Conservation (phyloP, 2,329 filamentous ascomycete genomes). For the Clonostachys byssicola region DNA sequence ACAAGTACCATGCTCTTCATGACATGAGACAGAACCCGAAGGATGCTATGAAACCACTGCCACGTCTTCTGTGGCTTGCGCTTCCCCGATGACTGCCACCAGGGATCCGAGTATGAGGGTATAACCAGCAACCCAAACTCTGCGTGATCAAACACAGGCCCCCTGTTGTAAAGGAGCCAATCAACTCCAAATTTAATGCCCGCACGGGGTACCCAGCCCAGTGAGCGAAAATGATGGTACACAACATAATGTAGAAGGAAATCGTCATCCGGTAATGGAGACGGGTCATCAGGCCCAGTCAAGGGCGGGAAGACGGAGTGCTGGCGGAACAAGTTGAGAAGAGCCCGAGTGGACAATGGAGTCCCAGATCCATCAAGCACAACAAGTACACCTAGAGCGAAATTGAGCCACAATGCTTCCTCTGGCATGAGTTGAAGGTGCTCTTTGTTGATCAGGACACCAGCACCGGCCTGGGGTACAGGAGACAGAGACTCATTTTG, state of each 20-base stretch:
- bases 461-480: not conserved
- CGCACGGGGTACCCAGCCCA: slow-evolving; percentile 90
- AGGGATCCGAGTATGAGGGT: slow-evolving; percentile 72
- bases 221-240: slow-evolving; percentile 93
- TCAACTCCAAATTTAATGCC: slow-evolving; percentile 95
- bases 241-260: slow-evolving; percentile 86
- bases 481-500: not conserved
- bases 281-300: slow-evolving; percentile 19
- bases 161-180: slow-evolving; percentile 89
- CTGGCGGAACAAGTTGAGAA: slow-evolving; percentile 64
- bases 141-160: slow-evolving; percentile 90
- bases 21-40: slow-evolving; percentile 85
- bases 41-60: slow-evolving; percentile 85
- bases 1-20: slow-evolving; percentile 84
- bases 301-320: slow-evolving; percentile 66
- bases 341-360: slow-evolving; percentile 45
- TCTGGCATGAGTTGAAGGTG: slow-evolving; percentile 89
- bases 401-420: slow-evolving; percentile 87
- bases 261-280: slow-evolving; percentile 68
- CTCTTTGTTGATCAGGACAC: slow-evolving; percentile 54
- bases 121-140: slow-evolving; percentile 86
- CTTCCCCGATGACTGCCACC: slow-evolving; percentile 59
- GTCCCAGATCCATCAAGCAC: slow-evolving; percentile 46
- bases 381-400: slow-evolving; percentile 70
- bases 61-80: slow-evolving; percentile 51